Base-by-base conservation (phyloP, 805 yeast genomes). In the Ogataea dorogensis region DNA sequence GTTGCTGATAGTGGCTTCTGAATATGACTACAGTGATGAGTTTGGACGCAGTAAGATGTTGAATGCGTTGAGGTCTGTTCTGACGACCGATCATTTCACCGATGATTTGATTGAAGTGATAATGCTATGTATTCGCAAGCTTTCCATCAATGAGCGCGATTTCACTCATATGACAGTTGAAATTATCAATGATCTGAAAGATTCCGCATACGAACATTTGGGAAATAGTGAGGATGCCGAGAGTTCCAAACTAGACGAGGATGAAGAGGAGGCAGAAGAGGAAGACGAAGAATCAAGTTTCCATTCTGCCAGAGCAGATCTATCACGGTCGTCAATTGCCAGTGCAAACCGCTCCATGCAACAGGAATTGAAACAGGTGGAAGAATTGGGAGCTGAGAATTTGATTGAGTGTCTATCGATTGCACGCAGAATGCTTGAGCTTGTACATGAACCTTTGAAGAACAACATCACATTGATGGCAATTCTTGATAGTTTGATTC, bases 21-120 rank as follows among this genome's bases (percentile, higher is more conserved):
- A 75, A 24, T 83, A 82, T 53, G 98, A 93, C 57, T 87, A 77
- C 52, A 81, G 87, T 49, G 97, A 93, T 64, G 96, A 89, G 58
- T 74, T 84, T 30, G 96, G 97, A 14, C 75, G 96, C 53, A 73
- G 95, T 56, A 77, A 78, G 28, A 77, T 87, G 76, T 62, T 84
- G 24, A 71, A 67, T 19, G 68, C 76, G 2, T 60, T 80, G 4
- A 69, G 86, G 64, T 66, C 75, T 15, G 65, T 79, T n/a, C 63
- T 83, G 39, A 70, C 80, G 1, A 69, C 73, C 26, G 81, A 77
- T 34, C 66, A 71, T 11, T 64, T 84, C 17, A 59, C 76, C 2
- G 86, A 77, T 39, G 54, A 63, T 5, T 63, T 79, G 19, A 70
- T 78, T 17, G 71, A 72, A 24, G 67, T 74, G 9, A 70, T 85